These are phyloP conservation scores for Rhynchosporium agropyri DNA, from an alignment of 2,329 filamentous ascomycete species.

Conservation along the genomic window DNA sequence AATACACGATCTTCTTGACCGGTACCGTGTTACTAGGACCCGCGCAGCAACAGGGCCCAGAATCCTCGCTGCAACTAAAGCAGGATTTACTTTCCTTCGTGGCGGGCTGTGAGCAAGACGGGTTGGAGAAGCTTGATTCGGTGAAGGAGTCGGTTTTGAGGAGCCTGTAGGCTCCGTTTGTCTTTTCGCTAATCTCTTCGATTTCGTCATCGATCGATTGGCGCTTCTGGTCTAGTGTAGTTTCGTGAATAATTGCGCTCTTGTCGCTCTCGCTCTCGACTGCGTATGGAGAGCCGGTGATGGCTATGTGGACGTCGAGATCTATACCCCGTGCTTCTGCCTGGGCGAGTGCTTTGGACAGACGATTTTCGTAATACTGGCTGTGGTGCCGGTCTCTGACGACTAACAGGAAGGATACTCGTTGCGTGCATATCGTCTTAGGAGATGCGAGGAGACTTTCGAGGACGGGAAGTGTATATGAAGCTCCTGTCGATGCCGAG, in stretches of 20 bases:
- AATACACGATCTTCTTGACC: conserved; percentile 28
- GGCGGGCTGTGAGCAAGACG: conserved; percentile 2
- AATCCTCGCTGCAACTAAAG: conserved; percentile 10
- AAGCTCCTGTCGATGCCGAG: conserved; percentile 64
- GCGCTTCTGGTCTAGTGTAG: not conserved
- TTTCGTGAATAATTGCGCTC: not conserved
- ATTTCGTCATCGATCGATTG: conserved; percentile 6
- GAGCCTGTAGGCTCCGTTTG: not conserved
- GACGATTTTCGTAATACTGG: conserved; percentile 55
- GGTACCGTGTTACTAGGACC: not conserved
- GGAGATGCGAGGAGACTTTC: conserved; percentile 53
- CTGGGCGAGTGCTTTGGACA: conserved; percentile 50
- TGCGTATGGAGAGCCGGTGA: conserved; percentile 45
- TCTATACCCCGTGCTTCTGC: conserved; percentile 51
- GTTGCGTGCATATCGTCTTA: conserved; percentile 51
- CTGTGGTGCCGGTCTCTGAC: conserved; percentile 57
- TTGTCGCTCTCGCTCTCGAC: conserved; percentile 5
- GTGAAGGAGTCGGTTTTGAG: conserved; percentile 23
- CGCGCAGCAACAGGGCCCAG: conserved; percentile 12
- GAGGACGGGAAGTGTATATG: conserved; percentile 61
- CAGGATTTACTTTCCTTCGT: conserved; percentile 5
- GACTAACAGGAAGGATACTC: conserved; percentile 56
- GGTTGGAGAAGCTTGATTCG: conserved; percentile 8
- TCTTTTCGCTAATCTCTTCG: conserved; percentile 15
- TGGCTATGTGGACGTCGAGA: conserved; percentile 56